Conservation (phyloP, 2,329 filamentous ascomycete species). For the Chaetomium sp. region DNA sequence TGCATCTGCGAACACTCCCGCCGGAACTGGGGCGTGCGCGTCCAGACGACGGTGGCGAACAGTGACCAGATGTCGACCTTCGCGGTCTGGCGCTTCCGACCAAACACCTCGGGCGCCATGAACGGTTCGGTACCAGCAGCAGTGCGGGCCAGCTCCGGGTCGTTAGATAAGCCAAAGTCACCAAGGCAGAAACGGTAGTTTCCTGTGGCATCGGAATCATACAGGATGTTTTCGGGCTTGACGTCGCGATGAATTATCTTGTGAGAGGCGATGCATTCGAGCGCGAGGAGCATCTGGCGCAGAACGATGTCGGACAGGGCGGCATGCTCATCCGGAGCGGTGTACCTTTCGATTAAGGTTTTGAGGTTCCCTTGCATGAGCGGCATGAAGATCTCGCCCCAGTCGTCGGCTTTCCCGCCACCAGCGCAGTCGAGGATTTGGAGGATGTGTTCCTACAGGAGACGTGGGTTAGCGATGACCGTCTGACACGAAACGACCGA, state of each 20-base stretch:
- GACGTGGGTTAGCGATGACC: background rate
- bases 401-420: slow-evolving; percentile 26
- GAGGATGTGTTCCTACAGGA: slow-evolving; percentile 33
- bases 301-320: slow-evolving; percentile 30
- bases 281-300: slow-evolving; percentile 35
- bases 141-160: slow-evolving; percentile 32
- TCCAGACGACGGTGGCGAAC: slow-evolving; percentile 39
- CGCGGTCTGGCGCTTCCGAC: slow-evolving; percentile 29
- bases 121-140: slow-evolving; percentile 36
- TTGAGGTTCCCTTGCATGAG: slow-evolving; percentile 34
- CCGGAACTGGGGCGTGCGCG: slow-evolving; percentile 32
- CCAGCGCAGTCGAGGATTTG: slow-evolving; percentile 31
- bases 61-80: slow-evolving; percentile 41
- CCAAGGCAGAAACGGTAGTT: slow-evolving; percentile 34
- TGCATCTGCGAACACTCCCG: slow-evolving; percentile 18
- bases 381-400: slow-evolving; percentile 36
- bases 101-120: slow-evolving; percentile 38
- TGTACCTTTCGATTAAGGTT: slow-evolving; percentile 21
- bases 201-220: slow-evolving; percentile 22
- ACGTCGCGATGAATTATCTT: slow-evolving; percentile 36
- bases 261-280: slow-evolving; percentile 31
- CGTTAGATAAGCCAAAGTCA: slow-evolving; percentile 36
- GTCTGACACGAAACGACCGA: background rate
- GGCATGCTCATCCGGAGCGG: background rate
- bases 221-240: slow-evolving; percentile 37